phyloP scores from a whole-genome alignment of 1,284 basidiomycete species.

The Tetrapyrgos nigripes region DNA sequence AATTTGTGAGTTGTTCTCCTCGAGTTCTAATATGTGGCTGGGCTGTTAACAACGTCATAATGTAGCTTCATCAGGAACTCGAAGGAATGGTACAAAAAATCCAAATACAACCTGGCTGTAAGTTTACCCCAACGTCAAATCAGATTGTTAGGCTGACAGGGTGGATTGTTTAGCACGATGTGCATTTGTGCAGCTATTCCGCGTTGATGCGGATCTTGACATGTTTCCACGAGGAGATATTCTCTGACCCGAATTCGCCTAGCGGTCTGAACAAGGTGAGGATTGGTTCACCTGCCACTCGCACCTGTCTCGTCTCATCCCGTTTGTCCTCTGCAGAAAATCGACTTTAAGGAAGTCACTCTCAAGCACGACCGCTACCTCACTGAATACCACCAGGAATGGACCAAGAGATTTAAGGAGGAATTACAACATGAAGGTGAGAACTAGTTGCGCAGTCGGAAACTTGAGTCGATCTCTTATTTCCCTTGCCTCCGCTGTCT shows the following conservation, averaged over 20 bases:
- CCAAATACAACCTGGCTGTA: constrained; percentile 64
- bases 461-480: too few species aligned
- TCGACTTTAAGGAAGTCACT: constrained; percentile 73
- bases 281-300: neutral
- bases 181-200: constrained; percentile 78
- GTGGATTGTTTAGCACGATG: constrained; percentile 59
- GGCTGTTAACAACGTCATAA: constrained; percentile 10
- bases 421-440: constrained; percentile 62
- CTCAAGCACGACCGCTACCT: constrained; percentile 64
- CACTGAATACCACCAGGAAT: constrained; percentile 66
- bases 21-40: constrained; percentile 7
- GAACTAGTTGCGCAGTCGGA: too few species aligned
- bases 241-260: constrained; percentile 72
- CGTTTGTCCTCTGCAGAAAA: constrained; percentile 43
- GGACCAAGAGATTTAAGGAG: constrained; percentile 60
- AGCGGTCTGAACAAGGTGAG: constrained; percentile 74
- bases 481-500: neutral
- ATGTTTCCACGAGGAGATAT: constrained; percentile 77
- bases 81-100: constrained; percentile 79
- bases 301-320: constrained; percentile 6
- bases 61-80: constrained; percentile 74
- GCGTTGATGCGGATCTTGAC: constrained; percentile 73
- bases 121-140: constrained; percentile 24
- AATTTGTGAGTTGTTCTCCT: constrained; percentile 62
- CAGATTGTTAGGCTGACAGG: constrained; percentile 1